These are phyloP conservation scores for Herpotrichia juniperi DNA, from an alignment of 2,329 filamentous ascomycete genomes.

Conservation along the genomic window DNA sequence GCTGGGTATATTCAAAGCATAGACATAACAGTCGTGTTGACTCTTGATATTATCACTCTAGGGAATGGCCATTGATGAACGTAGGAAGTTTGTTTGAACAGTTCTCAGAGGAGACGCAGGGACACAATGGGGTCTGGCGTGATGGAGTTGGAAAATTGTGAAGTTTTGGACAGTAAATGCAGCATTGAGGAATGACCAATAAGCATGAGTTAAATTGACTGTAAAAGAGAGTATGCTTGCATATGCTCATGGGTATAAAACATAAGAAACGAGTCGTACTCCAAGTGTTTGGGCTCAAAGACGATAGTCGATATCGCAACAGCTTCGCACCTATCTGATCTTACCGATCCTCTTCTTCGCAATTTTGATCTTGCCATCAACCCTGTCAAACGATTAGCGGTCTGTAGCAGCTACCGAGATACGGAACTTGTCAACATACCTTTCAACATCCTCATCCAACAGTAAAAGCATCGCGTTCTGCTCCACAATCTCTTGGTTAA, in stretches of 20 bases:
- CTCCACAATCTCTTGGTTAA: slow-evolving; percentile 73
- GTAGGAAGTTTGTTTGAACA: no score
- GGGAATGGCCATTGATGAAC: no score
- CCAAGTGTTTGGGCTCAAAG: not conserved
- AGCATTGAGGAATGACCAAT: no score
- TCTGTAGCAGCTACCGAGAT: not conserved
- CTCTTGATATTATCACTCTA: no score
- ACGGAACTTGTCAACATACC: slow-evolving; percentile 21
- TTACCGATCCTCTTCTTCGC: slow-evolving; percentile 75
- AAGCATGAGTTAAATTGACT: no score
- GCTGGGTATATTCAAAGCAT: no score
- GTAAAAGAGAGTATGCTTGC: not conserved
- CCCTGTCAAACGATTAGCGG: slow-evolving; percentile 42
- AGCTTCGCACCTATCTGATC: slow-evolving; percentile 50
- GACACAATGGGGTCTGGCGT: no score
- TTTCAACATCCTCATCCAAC: slow-evolving; percentile 69
- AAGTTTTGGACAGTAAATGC: no score
- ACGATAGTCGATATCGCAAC: not conserved
- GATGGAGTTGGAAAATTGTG: no score
- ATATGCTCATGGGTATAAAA: not conserved
- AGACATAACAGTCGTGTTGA: no score
- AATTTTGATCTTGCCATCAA: slow-evolving; percentile 72
- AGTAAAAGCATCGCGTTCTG: slow-evolving; percentile 75
- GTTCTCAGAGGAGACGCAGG: no score
- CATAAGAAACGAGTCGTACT: not conserved